A percentile compares a stretch with the other conserved stretches of the same genome.
Evolutionary conservation across 192 early-diverging fungal genomes (phyloP).

Genomic region (Podila horticola): DNA sequence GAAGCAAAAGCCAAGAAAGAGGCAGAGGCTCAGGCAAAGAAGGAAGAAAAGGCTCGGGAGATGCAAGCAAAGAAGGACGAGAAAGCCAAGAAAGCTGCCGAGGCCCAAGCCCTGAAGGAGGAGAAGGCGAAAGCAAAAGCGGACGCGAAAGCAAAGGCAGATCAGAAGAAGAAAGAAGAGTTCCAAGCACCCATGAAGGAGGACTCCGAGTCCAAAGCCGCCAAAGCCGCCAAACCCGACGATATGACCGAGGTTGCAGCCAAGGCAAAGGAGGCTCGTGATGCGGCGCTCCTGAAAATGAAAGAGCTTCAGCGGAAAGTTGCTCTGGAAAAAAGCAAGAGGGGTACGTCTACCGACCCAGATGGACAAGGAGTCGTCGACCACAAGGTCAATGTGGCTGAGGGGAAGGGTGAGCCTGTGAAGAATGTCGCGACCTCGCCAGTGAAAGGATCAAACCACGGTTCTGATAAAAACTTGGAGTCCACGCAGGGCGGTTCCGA

Average conservation of each 20-base stretch:
- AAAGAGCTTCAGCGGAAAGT: background rate
- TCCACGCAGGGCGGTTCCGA: too few species aligned
- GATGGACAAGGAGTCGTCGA: background rate
- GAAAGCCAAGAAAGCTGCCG: background rate
- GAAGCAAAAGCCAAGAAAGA: background rate
- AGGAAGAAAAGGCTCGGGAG: background rate
- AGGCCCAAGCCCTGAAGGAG: background rate
- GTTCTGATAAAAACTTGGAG: too few species aligned
- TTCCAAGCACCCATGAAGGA: background rate
- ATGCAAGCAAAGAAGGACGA: background rate
- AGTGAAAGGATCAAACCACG: too few species aligned
- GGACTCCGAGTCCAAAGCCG: too few species aligned
- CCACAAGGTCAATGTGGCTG: background rate
- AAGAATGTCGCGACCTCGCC: too few species aligned
- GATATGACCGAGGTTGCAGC: too few species aligned
- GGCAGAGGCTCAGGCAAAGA: background rate
- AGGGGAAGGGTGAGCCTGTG: background rate
- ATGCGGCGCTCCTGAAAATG: background rate
- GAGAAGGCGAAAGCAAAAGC: background rate
- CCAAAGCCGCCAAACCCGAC: too few species aligned
- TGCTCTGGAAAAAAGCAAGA: background rate
- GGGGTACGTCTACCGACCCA: background rate
- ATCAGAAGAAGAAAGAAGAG: background rate
- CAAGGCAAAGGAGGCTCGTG: too few species aligned
- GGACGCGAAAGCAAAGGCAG: background rate